These are phyloP conservation scores for Penicillium sp. DNA, from an alignment of 2,329 filamentous ascomycete genomes.

Conservation along the genomic window DNA sequence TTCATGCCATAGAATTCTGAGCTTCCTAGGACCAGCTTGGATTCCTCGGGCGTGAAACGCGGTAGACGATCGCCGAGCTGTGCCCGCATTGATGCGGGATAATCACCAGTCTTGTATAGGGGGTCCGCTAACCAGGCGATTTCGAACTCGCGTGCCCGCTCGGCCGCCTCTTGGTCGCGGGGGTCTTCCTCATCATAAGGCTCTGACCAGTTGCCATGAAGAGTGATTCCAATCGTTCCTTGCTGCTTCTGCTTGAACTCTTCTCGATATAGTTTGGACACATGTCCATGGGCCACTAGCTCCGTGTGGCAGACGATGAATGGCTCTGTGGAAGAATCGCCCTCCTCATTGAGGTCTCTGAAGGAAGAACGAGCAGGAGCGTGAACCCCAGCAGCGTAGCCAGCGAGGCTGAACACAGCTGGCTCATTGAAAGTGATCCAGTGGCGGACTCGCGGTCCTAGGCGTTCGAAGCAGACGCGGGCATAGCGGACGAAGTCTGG, in stretches of 20 bases:
- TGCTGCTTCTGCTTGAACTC: slow-evolving; percentile 73
- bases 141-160: slow-evolving; percentile 79
- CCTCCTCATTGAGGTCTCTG: slow-evolving; percentile 68
- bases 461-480: slow-evolving; percentile 72
- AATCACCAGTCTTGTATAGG: slow-evolving; percentile 74
- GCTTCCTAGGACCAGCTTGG: slow-evolving; percentile 70
- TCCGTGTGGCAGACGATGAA: slow-evolving; percentile 80
- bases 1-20: slow-evolving; percentile 92
- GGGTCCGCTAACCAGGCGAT: slow-evolving; percentile 85
- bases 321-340: slow-evolving; percentile 74
- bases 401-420: slow-evolving; percentile 77
- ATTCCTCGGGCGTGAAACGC: slow-evolving; percentile 71
- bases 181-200: slow-evolving; percentile 77
- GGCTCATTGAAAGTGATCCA: slow-evolving; percentile 91
- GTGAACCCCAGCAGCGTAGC: slow-evolving; percentile 74
- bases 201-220: slow-evolving; percentile 76
- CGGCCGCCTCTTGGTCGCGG: slow-evolving; percentile 70
- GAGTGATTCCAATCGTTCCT: slow-evolving; percentile 78
- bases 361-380: slow-evolving; percentile 78
- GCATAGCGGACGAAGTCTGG: slow-evolving; percentile 79
- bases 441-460: slow-evolving; percentile 74
- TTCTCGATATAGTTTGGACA: slow-evolving; percentile 75
- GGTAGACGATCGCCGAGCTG: slow-evolving; percentile 80
- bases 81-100: slow-evolving; percentile 76
- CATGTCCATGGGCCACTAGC: slow-evolving; percentile 74